phyloP scores from a whole-genome alignment of 139 green algal genomes.

The Chlamydomonas sp. region DNA sequence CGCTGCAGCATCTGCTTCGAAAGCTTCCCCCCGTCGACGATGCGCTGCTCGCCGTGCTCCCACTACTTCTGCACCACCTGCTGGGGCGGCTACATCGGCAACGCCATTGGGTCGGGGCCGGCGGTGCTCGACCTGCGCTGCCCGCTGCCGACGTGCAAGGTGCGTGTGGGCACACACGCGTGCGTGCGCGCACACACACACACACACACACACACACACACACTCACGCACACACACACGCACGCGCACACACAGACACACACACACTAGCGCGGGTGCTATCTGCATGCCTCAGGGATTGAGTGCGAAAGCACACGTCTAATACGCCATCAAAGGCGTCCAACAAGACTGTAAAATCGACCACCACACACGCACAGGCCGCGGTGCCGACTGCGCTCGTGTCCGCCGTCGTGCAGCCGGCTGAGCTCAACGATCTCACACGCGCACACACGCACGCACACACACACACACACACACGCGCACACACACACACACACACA shows the following conservation, averaged over 20 bases:
- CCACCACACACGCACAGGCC: too few species aligned
- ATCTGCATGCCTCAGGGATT: too few species aligned
- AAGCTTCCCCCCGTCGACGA: slow-evolving; percentile 31
- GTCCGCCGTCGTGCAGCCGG: slow-evolving; percentile 16
- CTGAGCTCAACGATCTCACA: too few species aligned
- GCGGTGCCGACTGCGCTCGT: slow-evolving; percentile 41
- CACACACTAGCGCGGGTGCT: too few species aligned
- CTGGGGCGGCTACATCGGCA: slow-evolving; percentile 73
- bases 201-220: slow-evolving; percentile 16
- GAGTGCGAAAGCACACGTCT: too few species aligned
- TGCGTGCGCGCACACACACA: slow-evolving; percentile 4
- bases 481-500: too few species aligned
- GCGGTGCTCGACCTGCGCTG: slow-evolving; percentile 50
- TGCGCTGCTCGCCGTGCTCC: slow-evolving; percentile 56
- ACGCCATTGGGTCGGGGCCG: slow-evolving; percentile 34
- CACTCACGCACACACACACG: neutral
- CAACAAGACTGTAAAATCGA: too few species aligned
- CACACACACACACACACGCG: too few species aligned
- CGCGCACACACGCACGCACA: too few species aligned
- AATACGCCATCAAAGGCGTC: too few species aligned
- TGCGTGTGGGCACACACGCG: slow-evolving; percentile 8
- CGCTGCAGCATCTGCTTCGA: slow-evolving; percentile 93
- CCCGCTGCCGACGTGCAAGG: slow-evolving; percentile 57
- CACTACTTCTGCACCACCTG: slow-evolving; percentile 82
- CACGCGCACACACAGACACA: too few species aligned